Evolutionary conservation across 140 eudicot genomes (phyloP).

Genomic region (Eryngium alpinum): DNA sequence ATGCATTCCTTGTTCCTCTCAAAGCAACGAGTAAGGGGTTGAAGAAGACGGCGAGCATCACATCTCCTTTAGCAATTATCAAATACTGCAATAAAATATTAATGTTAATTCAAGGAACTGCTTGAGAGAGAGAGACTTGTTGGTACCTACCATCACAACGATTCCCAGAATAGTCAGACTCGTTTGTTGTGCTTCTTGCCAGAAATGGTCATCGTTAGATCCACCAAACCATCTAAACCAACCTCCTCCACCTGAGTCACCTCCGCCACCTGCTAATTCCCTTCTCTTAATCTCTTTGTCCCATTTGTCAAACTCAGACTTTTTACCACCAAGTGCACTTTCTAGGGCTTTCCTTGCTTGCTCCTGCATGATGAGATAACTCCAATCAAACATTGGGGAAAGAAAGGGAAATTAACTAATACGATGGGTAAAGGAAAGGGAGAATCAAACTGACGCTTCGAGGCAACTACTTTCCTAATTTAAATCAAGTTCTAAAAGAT

Average conservation of each 20-base stretch:
- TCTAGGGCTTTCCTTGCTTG: conserved; percentile 82
- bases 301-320: conserved; percentile 82
- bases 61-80: conserved; percentile 72
- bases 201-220: conserved; percentile 65
- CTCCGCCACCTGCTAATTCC: conserved; percentile 76
- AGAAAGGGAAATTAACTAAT: too few species aligned
- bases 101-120: neutral
- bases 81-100: conserved; percentile 35
- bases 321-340: conserved; percentile 85
- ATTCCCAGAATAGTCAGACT: conserved; percentile 57
- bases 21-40: conserved; percentile 64
- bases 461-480: too few species aligned
- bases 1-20: conserved; percentile 51
- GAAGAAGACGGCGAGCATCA: conserved; percentile 57
- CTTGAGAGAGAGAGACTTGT: neutral
- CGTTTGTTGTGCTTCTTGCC: conserved; percentile 88
- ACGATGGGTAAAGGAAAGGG: too few species aligned
- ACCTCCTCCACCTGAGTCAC: conserved; percentile 63
- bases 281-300: conserved; percentile 74
- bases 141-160: conserved; percentile 42
- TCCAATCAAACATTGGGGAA: neutral
- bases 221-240: conserved; percentile 83
- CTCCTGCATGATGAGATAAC: conserved; percentile 45
- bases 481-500: too few species aligned
- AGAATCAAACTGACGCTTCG: too few species aligned